These are phyloP conservation scores for Pyrus bretschneideri DNA, from an alignment of 306 rosid genomes.

Conservation along the genomic window DNA sequence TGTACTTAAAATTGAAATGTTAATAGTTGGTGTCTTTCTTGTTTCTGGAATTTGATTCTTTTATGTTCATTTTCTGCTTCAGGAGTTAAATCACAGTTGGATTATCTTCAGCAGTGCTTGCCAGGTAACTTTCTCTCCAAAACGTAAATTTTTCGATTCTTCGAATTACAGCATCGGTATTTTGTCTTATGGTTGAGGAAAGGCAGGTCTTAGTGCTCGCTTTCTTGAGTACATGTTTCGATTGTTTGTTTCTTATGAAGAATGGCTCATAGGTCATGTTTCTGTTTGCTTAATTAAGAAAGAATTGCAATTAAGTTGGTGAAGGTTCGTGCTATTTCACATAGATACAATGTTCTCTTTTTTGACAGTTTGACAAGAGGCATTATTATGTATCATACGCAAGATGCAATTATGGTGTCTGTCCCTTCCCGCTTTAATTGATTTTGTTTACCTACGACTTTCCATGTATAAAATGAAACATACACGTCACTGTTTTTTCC, in stretches of 20 bases:
- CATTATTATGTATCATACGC: background rate
- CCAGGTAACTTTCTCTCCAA: constrained; percentile 50
- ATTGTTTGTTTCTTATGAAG: background rate
- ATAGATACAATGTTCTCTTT: background rate
- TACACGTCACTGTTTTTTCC: background rate
- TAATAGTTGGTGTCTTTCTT: background rate
- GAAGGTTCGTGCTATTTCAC: background rate
- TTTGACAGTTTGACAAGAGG: background rate
- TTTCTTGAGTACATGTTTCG: background rate
- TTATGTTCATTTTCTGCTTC: constrained; percentile 19
- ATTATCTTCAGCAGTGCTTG: constrained; percentile 83
- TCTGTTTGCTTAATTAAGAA: background rate
- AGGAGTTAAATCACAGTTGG: constrained; percentile 85
- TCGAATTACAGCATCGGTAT: background rate
- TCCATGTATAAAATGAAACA: background rate
- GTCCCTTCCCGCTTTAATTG: background rate
- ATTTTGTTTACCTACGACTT: background rate
- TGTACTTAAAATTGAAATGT: background rate
- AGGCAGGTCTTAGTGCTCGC: background rate
- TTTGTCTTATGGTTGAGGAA: background rate
- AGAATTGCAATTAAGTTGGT: background rate
- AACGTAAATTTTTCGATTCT: constrained; percentile 10
- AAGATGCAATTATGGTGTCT: background rate
- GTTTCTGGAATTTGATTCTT: constrained; percentile 1
- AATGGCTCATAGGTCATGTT: background rate